phyloP scores from a whole-genome alignment of 306 rosid species.

The Fagus sylvatica region DNA sequence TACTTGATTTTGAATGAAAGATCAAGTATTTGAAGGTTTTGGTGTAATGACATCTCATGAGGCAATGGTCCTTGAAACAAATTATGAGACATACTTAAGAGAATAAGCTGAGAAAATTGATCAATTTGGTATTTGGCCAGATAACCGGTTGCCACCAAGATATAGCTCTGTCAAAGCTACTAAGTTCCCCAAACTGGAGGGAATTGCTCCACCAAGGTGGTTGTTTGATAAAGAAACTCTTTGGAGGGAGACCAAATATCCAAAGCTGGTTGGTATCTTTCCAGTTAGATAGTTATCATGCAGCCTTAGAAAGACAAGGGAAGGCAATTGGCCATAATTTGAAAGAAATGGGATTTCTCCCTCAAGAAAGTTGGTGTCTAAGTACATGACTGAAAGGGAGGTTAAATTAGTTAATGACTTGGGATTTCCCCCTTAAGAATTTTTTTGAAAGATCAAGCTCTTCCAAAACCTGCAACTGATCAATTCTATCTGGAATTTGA shows the following conservation, averaged over 20 bases:
- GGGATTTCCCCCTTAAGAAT: conserved; percentile 49
- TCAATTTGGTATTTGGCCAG: conserved; percentile 58
- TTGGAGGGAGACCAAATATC: conserved; percentile 46
- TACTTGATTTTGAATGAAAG: conserved; percentile 51
- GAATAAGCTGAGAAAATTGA: conserved; percentile 49
- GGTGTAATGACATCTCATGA: conserved; percentile 54
- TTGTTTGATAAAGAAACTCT: conserved; percentile 55
- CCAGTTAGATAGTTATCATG: conserved; percentile 51
- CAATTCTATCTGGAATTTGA: conserved; percentile 42
- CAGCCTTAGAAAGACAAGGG: conserved; percentile 46
- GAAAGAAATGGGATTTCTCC: conserved; percentile 62
- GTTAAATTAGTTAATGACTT: conserved; percentile 48
- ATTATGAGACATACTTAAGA: conserved; percentile 44
- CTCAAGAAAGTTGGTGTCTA: conserved; percentile 52
- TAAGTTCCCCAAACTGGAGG: conserved; percentile 54
- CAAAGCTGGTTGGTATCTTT: conserved; percentile 44
- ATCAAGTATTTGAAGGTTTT: conserved; percentile 51
- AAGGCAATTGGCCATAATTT: conserved; percentile 46
- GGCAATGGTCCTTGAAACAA: conserved; percentile 60
- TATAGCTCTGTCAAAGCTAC: conserved; percentile 46
- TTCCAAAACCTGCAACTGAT: conserved; percentile 44
- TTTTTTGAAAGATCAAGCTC: conserved; percentile 64
- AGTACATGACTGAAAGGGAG: conserved; percentile 43
- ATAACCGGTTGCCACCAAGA: conserved; percentile 46
- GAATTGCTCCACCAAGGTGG: conserved; percentile 53